Percentiles rank a stretch among this genome's conserved stretches.
These are phyloP conservation scores for Alisma plantagoaquatica DNA, from an alignment of 106 monocot species.

Conservation along the genomic window DNA sequence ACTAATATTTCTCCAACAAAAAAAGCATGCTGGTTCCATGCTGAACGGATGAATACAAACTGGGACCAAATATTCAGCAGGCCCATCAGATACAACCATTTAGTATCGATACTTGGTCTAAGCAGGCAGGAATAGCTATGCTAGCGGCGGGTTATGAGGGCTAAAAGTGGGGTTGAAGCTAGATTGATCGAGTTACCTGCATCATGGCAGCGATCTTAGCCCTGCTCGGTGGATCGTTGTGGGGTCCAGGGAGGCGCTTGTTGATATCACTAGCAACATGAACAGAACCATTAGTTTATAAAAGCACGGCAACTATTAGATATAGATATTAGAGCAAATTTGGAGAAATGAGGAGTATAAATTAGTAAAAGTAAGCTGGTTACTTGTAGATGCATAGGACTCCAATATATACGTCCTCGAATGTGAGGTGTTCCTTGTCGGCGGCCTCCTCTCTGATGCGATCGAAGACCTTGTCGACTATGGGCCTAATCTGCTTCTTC, in stretches of 20 bases:
- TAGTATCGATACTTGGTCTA: too few species aligned
- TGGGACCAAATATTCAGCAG: too few species aligned
- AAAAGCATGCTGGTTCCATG: too few species aligned
- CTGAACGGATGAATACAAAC: too few species aligned
- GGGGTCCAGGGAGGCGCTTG: slow-evolving; percentile 13
- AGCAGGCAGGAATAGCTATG: too few species aligned
- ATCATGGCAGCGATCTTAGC: slow-evolving; percentile 6
- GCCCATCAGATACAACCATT: too few species aligned
- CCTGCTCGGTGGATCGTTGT: slow-evolving; percentile 12
- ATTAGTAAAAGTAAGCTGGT: background rate
- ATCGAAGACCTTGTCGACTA: slow-evolving; percentile 65
- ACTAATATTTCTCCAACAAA: too few species aligned
- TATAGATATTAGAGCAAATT: background rate
- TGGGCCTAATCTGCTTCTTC: slow-evolving; percentile 72
- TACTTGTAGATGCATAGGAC: slow-evolving; percentile 83
- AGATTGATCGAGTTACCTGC: too few species aligned
- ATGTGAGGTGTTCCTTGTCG: slow-evolving; percentile 27
- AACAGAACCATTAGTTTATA: too few species aligned
- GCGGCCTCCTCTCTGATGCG: slow-evolving; percentile 35
- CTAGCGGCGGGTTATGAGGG: too few species aligned
- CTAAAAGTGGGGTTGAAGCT: too few species aligned
- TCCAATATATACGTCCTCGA: slow-evolving; percentile 70
- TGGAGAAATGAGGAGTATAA: background rate
- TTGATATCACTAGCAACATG: slow-evolving; percentile 18
- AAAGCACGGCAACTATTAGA: background rate